These are phyloP conservation scores for Lodderomyces metapsilosis DNA, from an alignment of 1,139 yeast genomes.

Conservation along the genomic window DNA sequence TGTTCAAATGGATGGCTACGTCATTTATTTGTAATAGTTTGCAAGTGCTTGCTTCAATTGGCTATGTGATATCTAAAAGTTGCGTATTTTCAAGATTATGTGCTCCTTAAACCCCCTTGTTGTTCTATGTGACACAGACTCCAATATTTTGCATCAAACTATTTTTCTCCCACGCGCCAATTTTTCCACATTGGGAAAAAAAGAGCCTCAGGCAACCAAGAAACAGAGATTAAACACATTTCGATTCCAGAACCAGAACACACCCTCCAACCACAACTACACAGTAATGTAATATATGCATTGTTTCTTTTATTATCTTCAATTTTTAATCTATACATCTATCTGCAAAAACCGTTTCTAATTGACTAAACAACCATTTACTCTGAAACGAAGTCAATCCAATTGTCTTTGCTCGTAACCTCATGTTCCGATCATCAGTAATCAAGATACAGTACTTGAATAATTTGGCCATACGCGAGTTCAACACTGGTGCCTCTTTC, in stretches of 20 bases:
- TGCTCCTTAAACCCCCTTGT: no score
- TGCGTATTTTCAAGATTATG: no score
- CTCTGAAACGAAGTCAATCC: constrained; percentile 59
- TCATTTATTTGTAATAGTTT: no score
- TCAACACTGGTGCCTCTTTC: constrained; percentile 21
- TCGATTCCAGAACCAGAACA: no score
- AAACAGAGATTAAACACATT: not conserved
- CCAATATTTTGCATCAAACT: no score
- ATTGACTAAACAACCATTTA: constrained; percentile 57
- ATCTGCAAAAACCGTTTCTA: constrained; percentile 41
- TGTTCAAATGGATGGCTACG: no score
- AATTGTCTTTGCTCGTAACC: constrained; percentile 60
- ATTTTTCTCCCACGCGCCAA: not conserved
- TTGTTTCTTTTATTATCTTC: not conserved
- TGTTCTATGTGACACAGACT: no score
- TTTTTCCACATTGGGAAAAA: not conserved
- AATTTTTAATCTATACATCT: constrained; percentile 40
- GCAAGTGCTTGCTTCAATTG: no score
- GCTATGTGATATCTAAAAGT: no score
- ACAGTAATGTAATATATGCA: not conserved
- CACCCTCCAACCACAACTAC: not conserved
- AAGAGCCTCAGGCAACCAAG: not conserved
- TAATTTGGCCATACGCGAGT: constrained; percentile 34
- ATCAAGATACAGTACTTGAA: constrained; percentile 61
- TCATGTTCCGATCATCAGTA: constrained; percentile 74